These are phyloP conservation scores for Fistulinella staudtii DNA, from an alignment of 1,284 basidiomycete genomes.

Conservation along the genomic window DNA sequence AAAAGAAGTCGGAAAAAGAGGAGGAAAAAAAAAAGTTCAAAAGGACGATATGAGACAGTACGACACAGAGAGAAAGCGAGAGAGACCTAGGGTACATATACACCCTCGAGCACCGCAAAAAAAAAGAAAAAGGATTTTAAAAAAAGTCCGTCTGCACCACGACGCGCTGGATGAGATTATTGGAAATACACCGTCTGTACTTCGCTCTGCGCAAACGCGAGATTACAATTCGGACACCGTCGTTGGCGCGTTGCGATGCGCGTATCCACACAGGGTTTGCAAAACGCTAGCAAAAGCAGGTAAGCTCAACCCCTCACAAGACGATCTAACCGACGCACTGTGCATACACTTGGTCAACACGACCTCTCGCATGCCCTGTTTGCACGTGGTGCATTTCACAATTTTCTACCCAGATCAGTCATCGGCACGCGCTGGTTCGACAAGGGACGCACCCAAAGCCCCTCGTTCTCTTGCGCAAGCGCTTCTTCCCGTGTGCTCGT, in stretches of 20 bases:
- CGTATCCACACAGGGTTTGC: slow-evolving; percentile 83
- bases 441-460: slow-evolving; percentile 59
- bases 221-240: slow-evolving; percentile 91
- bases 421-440: neutral
- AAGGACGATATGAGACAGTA: too few relatives aligned
- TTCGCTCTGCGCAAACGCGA: slow-evolving; percentile 84
- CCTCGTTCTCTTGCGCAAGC: slow-evolving; percentile 48
- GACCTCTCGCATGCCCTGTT: slow-evolving; percentile 78
- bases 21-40: too few relatives aligned
- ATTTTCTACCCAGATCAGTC: too few relatives aligned
- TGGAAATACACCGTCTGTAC: slow-evolving; percentile 86
- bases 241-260: slow-evolving; percentile 89
- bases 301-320: slow-evolving; percentile 5
- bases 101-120: too few relatives aligned
- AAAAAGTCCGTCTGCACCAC: too few relatives aligned
- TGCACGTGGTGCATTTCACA: slow-evolving; percentile 91
- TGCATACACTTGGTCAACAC: slow-evolving; percentile 95
- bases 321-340: slow-evolving; percentile 50
- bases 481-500: slow-evolving; percentile 39
- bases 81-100: too few relatives aligned
- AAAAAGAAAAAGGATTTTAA: too few relatives aligned
- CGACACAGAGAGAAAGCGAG: too few relatives aligned
- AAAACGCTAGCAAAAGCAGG: slow-evolving; percentile 64
- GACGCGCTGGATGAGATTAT: slow-evolving; percentile 37
- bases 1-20: too few relatives aligned